Evolutionary conservation across 306 rosid genomes (phyloP).

Genomic region (Abrus pulchellus): DNA sequence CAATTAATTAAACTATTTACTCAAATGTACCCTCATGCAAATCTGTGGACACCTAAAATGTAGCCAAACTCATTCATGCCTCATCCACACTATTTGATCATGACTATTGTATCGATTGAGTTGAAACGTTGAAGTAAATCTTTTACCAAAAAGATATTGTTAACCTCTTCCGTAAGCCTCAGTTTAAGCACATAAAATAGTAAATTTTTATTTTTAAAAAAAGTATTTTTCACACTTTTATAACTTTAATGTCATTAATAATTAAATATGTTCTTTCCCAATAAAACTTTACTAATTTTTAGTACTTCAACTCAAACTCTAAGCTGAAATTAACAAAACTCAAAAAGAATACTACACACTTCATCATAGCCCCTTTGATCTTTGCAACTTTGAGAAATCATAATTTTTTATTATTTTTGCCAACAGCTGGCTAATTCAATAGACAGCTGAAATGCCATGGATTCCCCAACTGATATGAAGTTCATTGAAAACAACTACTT

Average conservation of each 20-base stretch:
- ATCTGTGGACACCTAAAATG: not conserved
- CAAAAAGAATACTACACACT: not conserved
- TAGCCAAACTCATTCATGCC: slow-evolving; percentile 6
- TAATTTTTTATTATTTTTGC: not conserved
- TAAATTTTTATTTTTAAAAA: too few relatives aligned
- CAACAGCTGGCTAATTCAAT: not conserved
- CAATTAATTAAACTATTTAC: too few relatives aligned
- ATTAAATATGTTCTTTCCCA: too few relatives aligned
- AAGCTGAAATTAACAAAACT: too few relatives aligned
- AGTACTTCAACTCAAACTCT: too few relatives aligned
- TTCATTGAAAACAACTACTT: slow-evolving; percentile 25
- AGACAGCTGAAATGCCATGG: not conserved
- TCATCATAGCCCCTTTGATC: not conserved
- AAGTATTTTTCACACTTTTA: too few relatives aligned
- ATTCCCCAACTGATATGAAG: not conserved
- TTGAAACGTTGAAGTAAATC: not conserved
- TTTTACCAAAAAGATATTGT: not conserved
- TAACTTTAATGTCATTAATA: too few relatives aligned
- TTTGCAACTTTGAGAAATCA: slow-evolving; percentile 10
- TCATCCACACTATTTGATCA: slow-evolving; percentile 18
- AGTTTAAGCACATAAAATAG: too few relatives aligned
- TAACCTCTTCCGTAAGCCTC: too few relatives aligned
- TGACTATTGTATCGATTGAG: not conserved
- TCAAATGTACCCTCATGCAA: not conserved
- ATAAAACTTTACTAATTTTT: too few relatives aligned